Percentiles rank a stretch among this genome's conserved stretches.
These are phyloP conservation scores for Alternaria angustiovoidea DNA, from an alignment of 2,329 filamentous ascomycete species.

Conservation along the genomic window DNA sequence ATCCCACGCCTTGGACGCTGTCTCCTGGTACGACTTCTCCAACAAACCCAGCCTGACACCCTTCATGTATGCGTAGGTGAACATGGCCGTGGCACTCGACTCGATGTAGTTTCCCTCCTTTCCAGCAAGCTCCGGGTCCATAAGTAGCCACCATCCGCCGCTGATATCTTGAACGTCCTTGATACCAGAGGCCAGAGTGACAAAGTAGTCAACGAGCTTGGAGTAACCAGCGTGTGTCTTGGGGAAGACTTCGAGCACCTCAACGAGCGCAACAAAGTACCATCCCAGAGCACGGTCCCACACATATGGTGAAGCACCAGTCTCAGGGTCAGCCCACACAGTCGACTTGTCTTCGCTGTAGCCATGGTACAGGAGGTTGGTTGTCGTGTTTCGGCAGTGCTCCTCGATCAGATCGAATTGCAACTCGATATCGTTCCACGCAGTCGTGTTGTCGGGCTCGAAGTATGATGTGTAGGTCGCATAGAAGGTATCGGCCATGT, in stretches of 20 bases:
- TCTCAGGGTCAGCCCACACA: conserved; percentile 48
- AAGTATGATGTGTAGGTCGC: conserved; percentile 52
- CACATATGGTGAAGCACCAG: conserved; percentile 48
- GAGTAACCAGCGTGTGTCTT: conserved; percentile 47
- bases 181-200: conserved; percentile 54
- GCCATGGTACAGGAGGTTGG: conserved; percentile 46
- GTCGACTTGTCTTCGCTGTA: conserved; percentile 47
- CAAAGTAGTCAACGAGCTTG: conserved; percentile 52
- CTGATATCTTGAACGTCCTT: conserved; percentile 53
- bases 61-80: conserved; percentile 49
- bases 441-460: conserved; percentile 49
- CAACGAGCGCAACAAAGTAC: conserved; percentile 54
- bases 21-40: conserved; percentile 46
- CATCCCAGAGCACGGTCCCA: conserved; percentile 51
- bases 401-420: conserved; percentile 49
- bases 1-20: conserved; percentile 56
- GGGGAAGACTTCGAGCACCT: conserved; percentile 60
- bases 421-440: conserved; percentile 54
- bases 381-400: conserved; percentile 45
- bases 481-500: conserved; percentile 53
- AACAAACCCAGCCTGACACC: conserved; percentile 45
- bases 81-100: conserved; percentile 65
- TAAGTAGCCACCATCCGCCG: conserved; percentile 67
- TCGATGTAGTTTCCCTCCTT: conserved; percentile 67
- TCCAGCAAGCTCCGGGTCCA: conserved; percentile 58